Percentiles rank a stretch among this genome's conserved stretches.
Evolutionary conservation across 2,329 filamentous ascomycete species (phyloP).

Genomic region (Colletotrichum kahawae): DNA sequence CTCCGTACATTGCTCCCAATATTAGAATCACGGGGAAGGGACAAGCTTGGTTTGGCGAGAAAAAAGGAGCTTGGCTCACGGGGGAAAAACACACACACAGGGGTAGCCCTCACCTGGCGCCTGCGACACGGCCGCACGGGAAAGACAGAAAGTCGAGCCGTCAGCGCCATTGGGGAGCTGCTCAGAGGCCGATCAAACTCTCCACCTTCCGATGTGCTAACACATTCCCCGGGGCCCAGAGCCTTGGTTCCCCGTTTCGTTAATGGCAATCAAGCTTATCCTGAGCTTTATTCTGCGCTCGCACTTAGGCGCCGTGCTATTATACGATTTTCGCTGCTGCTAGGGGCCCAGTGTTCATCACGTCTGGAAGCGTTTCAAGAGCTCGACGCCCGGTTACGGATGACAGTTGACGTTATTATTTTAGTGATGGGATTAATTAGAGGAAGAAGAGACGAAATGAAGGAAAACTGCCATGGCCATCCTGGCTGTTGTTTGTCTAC

Average conservation of each 20-base stretch:
- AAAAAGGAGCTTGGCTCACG: not conserved
- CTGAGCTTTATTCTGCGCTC: not conserved
- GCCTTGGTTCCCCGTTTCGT: not conserved
- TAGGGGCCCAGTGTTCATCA: not conserved
- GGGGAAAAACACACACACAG: not conserved
- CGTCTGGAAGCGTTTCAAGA: not conserved
- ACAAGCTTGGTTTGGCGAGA: not conserved
- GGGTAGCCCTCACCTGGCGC: not conserved
- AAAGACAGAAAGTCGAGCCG: not conserved
- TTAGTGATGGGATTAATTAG: not conserved
- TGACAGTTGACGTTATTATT: not conserved
- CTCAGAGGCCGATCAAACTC: not conserved
- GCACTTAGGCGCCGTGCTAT: not conserved
- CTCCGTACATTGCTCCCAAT: not conserved
- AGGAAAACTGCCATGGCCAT: not conserved
- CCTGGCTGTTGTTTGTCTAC: not conserved
- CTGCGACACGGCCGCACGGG: not conserved
- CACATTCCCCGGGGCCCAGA: not conserved
- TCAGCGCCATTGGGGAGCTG: not conserved
- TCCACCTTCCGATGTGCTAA: not conserved
- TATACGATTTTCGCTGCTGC: not conserved
- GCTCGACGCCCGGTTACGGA: not conserved
- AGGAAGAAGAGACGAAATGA: not conserved
- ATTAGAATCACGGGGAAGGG: not conserved
- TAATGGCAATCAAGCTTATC: slow-evolving; percentile 1